phyloP scores from a whole-genome alignment of 805 yeast species.

The Sugiyamaella chiloensis region DNA sequence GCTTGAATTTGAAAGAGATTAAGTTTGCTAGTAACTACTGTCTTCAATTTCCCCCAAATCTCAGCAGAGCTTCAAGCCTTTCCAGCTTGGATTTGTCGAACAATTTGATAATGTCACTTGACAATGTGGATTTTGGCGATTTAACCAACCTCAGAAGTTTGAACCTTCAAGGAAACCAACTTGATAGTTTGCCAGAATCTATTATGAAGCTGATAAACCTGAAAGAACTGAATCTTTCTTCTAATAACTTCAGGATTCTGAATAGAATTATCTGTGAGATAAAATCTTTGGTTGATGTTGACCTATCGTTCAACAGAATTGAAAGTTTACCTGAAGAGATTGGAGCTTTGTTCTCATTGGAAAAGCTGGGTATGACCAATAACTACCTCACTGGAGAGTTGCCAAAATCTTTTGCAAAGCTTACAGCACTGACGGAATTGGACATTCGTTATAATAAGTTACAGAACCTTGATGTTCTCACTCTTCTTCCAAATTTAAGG shows the following conservation, averaged over 20 bases:
- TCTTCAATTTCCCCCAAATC: constrained; percentile 67
- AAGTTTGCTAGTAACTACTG: constrained; percentile 71
- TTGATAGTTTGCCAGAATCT: constrained; percentile 57
- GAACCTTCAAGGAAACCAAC: constrained; percentile 72
- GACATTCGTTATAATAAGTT: constrained; percentile 69
- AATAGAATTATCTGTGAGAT: constrained; percentile 62
- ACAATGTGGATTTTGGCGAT: constrained; percentile 53
- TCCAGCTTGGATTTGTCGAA: constrained; percentile 70
- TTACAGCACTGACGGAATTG: constrained; percentile 60
- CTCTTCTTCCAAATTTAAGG: constrained; percentile 59
- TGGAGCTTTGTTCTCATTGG: constrained; percentile 56
- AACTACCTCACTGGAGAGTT: constrained; percentile 55
- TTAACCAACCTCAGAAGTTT: constrained; percentile 54
- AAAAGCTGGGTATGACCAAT: constrained; percentile 70
- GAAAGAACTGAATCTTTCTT: constrained; percentile 67
- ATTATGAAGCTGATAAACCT: constrained; percentile 54
- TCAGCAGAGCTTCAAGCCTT: constrained; percentile 65
- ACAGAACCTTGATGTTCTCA: constrained; percentile 53
- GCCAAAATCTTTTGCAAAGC: constrained; percentile 51
- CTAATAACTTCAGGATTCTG: constrained; percentile 59
- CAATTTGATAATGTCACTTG: constrained; percentile 54
- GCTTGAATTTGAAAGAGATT: constrained; percentile 64
- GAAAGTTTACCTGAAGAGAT: constrained; percentile 57
- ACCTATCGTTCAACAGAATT: constrained; percentile 78
- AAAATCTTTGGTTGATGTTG: constrained; percentile 58